Conservation (phyloP, 192 early-diverging fungal genomes). For the Dispira parvispora region DNA sequence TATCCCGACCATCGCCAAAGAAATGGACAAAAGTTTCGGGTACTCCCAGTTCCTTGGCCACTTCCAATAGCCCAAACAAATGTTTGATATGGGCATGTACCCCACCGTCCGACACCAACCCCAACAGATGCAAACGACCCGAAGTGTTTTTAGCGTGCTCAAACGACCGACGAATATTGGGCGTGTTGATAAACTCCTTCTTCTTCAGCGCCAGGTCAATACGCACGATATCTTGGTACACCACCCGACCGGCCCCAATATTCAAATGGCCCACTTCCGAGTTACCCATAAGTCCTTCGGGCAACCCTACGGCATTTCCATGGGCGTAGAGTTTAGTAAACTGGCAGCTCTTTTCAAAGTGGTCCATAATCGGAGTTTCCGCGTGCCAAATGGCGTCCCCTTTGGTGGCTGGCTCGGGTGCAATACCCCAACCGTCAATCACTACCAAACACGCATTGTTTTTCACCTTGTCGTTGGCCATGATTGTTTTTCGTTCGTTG, state of each 20-base stretch:
- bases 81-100: slow-evolving; percentile 95
- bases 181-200: slow-evolving; percentile 57
- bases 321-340: slow-evolving; percentile 77
- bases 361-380: slow-evolving; percentile 83
- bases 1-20: slow-evolving; percentile 96
- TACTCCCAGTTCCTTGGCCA: slow-evolving; percentile 72
- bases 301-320: slow-evolving; percentile 87
- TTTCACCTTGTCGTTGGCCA: slow-evolving; percentile 12
- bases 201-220: slow-evolving; percentile 86
- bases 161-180: slow-evolving; percentile 64
- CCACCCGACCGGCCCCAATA: slow-evolving; percentile 97
- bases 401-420: slow-evolving; percentile 36
- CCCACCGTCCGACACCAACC: slow-evolving; percentile 95
- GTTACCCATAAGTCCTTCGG: slow-evolving; percentile 99
- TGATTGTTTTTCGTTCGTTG: not conserved
- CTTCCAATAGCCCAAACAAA: slow-evolving; percentile 59
- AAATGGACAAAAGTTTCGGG: slow-evolving; percentile 84
- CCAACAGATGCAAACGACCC: slow-evolving; percentile 83
- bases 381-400: slow-evolving; percentile 93
- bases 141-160: slow-evolving; percentile 64
- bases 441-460: slow-evolving; percentile 74
- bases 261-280: slow-evolving; percentile 99
- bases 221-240: slow-evolving; percentile 99
- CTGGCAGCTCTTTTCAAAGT: slow-evolving; percentile 52
- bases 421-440: slow-evolving; percentile 98